Percentiles rank a stretch among this genome's conserved stretches.
Evolutionary conservation across 2,329 filamentous ascomycete genomes (phyloP).

Genomic region (Chalaropsis thielavioides): DNA sequence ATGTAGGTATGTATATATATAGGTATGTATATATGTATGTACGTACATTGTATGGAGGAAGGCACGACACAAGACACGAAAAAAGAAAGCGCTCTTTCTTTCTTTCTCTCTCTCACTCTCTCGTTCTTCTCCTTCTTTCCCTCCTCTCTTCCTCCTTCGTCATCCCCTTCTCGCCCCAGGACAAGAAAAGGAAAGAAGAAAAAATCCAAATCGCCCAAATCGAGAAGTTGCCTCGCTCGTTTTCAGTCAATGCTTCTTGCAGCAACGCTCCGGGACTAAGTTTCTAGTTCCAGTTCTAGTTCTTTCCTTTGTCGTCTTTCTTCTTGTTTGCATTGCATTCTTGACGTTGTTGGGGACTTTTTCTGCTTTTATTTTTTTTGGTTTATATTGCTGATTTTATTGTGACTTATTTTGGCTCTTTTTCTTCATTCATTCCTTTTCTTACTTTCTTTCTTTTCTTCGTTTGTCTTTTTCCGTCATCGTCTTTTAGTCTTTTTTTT

Average conservation of each 20-base stretch:
- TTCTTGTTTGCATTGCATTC: constrained; percentile 3
- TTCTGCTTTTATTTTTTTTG: background rate
- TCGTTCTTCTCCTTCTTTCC: background rate
- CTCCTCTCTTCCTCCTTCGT: background rate
- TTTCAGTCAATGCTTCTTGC: constrained; percentile 4
- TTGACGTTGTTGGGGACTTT: background rate
- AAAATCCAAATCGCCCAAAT: background rate
- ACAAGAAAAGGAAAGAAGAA: background rate
- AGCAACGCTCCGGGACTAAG: background rate
- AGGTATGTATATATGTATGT: background rate
- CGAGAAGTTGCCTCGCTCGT: constrained; percentile 7
- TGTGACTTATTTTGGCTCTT: background rate
- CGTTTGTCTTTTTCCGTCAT: background rate
- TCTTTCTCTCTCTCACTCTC: too few species aligned
- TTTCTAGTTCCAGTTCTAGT: constrained; percentile 3
- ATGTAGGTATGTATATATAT: background rate
- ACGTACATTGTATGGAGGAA: background rate
- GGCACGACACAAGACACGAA: background rate
- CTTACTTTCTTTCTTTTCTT: background rate
- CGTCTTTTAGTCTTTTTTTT: constrained; percentile 1
- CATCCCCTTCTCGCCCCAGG: background rate
- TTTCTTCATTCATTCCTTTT: background rate
- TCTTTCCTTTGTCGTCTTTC: constrained; percentile 6
- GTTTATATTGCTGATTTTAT: too few species aligned
- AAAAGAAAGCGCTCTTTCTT: background rate